Conservation (phyloP, 768 basidiomycete genomes). For the Macrolepiota dolichaula region DNA sequence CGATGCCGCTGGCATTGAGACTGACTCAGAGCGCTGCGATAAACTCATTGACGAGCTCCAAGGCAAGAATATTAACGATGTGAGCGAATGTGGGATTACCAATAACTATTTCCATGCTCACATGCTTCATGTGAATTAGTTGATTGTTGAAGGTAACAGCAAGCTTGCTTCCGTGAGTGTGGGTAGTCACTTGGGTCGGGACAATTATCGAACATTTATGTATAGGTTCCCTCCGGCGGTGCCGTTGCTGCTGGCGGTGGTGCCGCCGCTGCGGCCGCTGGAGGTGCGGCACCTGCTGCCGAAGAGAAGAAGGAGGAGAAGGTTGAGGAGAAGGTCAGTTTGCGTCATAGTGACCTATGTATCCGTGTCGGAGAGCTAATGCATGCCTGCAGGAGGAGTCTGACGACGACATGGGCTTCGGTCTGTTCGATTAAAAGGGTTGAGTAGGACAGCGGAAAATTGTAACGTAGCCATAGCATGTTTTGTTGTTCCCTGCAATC, state of each 20-base stretch:
- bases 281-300: constrained; percentile 58
- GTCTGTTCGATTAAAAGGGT: constrained; percentile 83
- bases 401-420: constrained; percentile 99
- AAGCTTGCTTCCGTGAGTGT: constrained; percentile 88
- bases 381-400: constrained; percentile 68
- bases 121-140: constrained; percentile 32
- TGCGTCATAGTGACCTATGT: background rate
- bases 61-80: constrained; percentile 85
- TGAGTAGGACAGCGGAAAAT: constrained; percentile 2
- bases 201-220: background rate
- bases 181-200: background rate
- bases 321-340: constrained; percentile 79
- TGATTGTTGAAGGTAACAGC: constrained; percentile 89
- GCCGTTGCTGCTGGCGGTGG: constrained; percentile 59
- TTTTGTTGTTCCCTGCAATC: background rate
- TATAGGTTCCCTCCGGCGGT: constrained; percentile 89
- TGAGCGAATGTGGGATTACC: constrained; percentile 30
- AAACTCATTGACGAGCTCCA: constrained; percentile 86
- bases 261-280: constrained; percentile 48
- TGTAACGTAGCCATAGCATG: background rate
- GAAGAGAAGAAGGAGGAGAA: constrained; percentile 88
- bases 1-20: constrained; percentile 80
- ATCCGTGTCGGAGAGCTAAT: constrained; percentile 10
- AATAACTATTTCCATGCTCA: constrained; percentile 1
- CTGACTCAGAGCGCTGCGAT: constrained; percentile 75